Base-by-base conservation (phyloP, 2,329 filamentous ascomycete genomes). In the Niveomyces coronatus region DNA sequence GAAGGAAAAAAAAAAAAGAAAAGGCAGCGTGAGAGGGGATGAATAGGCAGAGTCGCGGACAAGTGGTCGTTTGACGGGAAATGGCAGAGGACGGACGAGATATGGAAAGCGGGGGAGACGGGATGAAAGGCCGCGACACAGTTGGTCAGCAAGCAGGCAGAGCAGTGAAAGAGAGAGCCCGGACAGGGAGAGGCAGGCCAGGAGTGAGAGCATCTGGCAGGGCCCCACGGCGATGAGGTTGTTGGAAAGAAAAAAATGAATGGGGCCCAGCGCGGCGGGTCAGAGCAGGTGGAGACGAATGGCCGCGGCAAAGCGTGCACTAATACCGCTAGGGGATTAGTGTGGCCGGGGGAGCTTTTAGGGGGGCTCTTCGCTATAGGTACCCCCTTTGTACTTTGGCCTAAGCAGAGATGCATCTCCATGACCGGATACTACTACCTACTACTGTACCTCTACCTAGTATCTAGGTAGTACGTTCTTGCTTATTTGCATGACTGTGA, bases 81-180 rank as follows among this genome's bases (percentile, higher is more conserved):
- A 35, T 30, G 35, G 35, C 20, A 17, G 40, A 37, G 31, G 26
- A 39, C n/a, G n/a, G n/a, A n/a, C 35, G 40, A 42, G 36, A 31
- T 27, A 24, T 45, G 41, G 30, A 37, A 45, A 41, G 41, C 30
- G 47, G 44, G 42, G 45, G 42, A 41, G 42, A 42, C 31, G 31
- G 44, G 46, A 43, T 41, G 45, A 42, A 47, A 48, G n/a, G 39
- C 46, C 48, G 45, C 31, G 45, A 42, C 45, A 40, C 44, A 45
- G 44, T n/a, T n/a, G n/a, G n/a, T n/a, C n/a, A n/a, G n/a, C 42
- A 44, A 23, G 41, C 35, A 35, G 41, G 39, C 34, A 44, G 19
- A 20, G 22, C 26, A 20, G 30, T 31, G 36, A 15, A 16, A 22
- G 28, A 37, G 27, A 30, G 28, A 31, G 27, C 11, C 11, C 20